These are phyloP conservation scores for Murraya koenigii DNA, from an alignment of 345 rosid species.

Conservation along the genomic window DNA sequence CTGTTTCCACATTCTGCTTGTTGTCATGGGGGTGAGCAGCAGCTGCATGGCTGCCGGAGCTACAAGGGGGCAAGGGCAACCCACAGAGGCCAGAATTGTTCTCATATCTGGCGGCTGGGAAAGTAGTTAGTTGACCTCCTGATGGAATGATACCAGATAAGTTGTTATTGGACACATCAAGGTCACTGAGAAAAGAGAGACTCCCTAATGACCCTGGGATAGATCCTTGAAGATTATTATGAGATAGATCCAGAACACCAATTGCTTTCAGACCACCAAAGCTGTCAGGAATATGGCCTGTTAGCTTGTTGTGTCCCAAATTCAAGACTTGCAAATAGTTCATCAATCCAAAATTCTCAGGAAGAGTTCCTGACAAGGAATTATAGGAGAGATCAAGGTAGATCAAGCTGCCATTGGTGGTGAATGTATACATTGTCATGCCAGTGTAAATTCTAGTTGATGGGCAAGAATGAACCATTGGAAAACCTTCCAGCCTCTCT, in stretches of 20 bases:
- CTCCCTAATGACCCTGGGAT: conserved; percentile 72
- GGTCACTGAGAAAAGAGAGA: conserved; percentile 86
- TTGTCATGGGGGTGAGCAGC: conserved; percentile 20
- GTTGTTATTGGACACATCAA: conserved; percentile 91
- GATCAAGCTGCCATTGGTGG: conserved; percentile 78
- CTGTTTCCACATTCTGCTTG: conserved; percentile 52
- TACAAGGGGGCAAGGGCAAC: conserved; percentile 70
- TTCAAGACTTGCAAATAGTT: conserved; percentile 82
- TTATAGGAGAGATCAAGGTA: conserved; percentile 91
- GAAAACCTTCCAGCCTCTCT: conserved; percentile 58
- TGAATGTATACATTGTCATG: conserved; percentile 70
- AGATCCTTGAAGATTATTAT: conserved; percentile 70
- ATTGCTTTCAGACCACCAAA: conserved; percentile 69
- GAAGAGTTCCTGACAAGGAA: conserved; percentile 62
- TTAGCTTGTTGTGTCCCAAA: conserved; percentile 77
- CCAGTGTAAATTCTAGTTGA: conserved; percentile 85
- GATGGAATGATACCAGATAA: conserved; percentile 82
- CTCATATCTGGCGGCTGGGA: conserved; percentile 74
- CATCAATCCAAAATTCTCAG: conserved; percentile 64
- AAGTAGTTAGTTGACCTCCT: conserved; percentile 94
- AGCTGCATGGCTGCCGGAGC: conserved; percentile 32
- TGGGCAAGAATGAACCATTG: conserved; percentile 90
- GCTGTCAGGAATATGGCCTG: conserved; percentile 69
- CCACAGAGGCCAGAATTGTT: conserved; percentile 97
- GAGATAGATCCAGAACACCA: conserved; percentile 95